Evolutionary conservation across 495 filamentous ascomycete species (phyloP).

Genomic region (Neurospora discreta): DNA sequence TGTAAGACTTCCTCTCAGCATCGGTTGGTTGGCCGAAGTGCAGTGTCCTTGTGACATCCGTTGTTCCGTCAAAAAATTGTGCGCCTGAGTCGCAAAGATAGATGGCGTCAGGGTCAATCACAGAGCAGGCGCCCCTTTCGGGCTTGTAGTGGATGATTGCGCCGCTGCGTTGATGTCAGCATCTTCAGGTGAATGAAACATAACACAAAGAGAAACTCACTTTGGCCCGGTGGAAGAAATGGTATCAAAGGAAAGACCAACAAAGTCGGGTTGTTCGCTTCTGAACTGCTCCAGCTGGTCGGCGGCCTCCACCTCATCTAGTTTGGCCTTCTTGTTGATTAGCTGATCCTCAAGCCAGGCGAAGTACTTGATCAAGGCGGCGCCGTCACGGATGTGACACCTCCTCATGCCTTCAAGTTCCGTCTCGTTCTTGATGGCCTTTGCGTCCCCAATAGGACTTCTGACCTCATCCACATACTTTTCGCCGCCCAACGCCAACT

Average conservation of each 20-base stretch:
- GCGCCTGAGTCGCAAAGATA: conserved; percentile 97
- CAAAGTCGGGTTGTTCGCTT: conserved; percentile 70
- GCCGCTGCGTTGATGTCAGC: conserved; percentile 34
- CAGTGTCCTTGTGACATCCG: conserved; percentile 87
- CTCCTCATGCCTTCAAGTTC: conserved; percentile 89
- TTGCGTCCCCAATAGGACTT: conserved; percentile 84
- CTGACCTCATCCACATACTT: conserved; percentile 75
- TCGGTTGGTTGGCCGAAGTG: conserved; percentile 83
- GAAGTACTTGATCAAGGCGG: conserved; percentile 85
- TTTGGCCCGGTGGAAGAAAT: conserved; percentile 94
- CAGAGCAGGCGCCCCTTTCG: conserved; percentile 67
- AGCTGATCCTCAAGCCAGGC: conserved; percentile 93
- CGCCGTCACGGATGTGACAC: conserved; percentile 91
- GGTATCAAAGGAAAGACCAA: conserved; percentile 87
- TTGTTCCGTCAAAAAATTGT: conserved; percentile 93
- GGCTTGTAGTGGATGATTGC: conserved; percentile 98
- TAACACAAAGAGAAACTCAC: conserved; percentile 20
- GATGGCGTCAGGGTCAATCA: conserved; percentile 75
- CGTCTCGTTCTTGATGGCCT: conserved; percentile 91
- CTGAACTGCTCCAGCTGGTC: conserved; percentile 82
- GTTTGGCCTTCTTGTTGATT: conserved; percentile 52
- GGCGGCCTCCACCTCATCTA: conserved; percentile 85
- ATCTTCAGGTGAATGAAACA: background rate
- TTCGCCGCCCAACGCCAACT: conserved; percentile 77
- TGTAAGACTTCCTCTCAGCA: conserved; percentile 85